Conservation (phyloP, 805 yeast genomes). For the Vanderwaltozyma verrucispora region DNA sequence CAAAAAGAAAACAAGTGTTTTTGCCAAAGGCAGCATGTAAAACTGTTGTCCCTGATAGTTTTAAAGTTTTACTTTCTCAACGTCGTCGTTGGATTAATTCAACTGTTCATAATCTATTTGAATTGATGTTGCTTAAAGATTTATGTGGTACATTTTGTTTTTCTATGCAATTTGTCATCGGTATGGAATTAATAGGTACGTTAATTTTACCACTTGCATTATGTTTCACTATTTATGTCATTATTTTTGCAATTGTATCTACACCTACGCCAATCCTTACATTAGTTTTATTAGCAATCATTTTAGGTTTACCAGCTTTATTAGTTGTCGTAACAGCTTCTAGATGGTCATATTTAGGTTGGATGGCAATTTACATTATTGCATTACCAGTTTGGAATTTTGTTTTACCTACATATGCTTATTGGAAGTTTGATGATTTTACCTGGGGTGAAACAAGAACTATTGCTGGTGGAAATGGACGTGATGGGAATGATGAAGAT, state of each 20-base stretch:
- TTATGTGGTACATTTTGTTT: constrained; percentile 91
- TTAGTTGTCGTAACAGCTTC: constrained; percentile 76
- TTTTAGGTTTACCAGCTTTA: constrained; percentile 78
- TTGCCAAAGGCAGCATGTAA: constrained; percentile 88
- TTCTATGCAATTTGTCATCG: constrained; percentile 87
- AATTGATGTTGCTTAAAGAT: constrained; percentile 71
- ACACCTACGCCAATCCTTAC: constrained; percentile 72
- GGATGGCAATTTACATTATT: constrained; percentile 67
- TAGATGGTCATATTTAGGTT: constrained; percentile 55
- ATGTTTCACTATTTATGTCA: constrained; percentile 69
- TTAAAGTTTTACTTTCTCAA: constrained; percentile 73
- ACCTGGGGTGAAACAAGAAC: constrained; percentile 94
- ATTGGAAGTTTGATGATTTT: constrained; percentile 93
- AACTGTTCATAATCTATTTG: constrained; percentile 86
- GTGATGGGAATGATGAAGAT: constrained; percentile 32
- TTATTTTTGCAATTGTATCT: constrained; percentile 57
- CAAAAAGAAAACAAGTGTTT: constrained; percentile 77
- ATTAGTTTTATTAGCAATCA: constrained; percentile 60
- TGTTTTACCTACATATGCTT: constrained; percentile 75
- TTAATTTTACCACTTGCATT: constrained; percentile 84
- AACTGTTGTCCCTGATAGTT: constrained; percentile 78
- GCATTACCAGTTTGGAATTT: constrained; percentile 95
- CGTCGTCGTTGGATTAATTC: constrained; percentile 97
- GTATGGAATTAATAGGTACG: constrained; percentile 78
- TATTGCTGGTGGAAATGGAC: constrained; percentile 55